These are phyloP conservation scores for Xylaria arbuscula DNA, from an alignment of 2,329 filamentous ascomycete species.

Conservation along the genomic window DNA sequence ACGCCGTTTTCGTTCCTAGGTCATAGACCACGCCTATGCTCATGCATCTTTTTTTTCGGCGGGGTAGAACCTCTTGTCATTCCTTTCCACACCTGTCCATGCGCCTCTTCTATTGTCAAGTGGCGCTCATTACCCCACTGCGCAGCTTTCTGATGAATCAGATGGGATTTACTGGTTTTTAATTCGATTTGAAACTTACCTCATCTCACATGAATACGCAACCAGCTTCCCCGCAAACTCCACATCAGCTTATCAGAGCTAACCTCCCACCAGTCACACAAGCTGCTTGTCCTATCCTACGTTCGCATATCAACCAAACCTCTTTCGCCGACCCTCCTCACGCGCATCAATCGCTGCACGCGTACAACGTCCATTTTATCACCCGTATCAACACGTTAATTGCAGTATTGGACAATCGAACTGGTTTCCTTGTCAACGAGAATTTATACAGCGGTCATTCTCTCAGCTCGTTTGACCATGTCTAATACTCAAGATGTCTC, in stretches of 20 bases:
- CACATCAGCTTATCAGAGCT: slow-evolving; percentile 49
- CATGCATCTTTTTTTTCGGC: slow-evolving; percentile 42
- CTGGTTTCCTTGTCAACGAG: slow-evolving; percentile 32
- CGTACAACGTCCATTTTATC: slow-evolving; percentile 13
- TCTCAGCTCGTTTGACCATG: slow-evolving; percentile 58
- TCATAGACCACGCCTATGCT: slow-evolving; percentile 46
- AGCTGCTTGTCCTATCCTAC: slow-evolving; percentile 37
- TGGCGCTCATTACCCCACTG: slow-evolving; percentile 9
- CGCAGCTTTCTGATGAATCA: slow-evolving; percentile 13
- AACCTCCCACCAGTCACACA: slow-evolving; percentile 44
- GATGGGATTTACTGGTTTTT: slow-evolving; percentile 10
- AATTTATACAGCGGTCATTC: slow-evolving; percentile 34
- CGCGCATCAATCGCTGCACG: slow-evolving; percentile 23
- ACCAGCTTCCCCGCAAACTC: slow-evolving; percentile 46
- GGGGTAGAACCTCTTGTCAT: slow-evolving; percentile 43
- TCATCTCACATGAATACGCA: slow-evolving; percentile 42
- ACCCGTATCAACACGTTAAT: slow-evolving; percentile 13
- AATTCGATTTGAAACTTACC: slow-evolving; percentile 26
- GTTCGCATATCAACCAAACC: slow-evolving; percentile 40
- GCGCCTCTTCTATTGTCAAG: slow-evolving; percentile 17
- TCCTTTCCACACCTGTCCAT: slow-evolving; percentile 13
- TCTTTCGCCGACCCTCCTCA: slow-evolving; percentile 31
- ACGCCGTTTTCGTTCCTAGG: slow-evolving; percentile 44
- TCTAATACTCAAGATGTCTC: slow-evolving; percentile 69
- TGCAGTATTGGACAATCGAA: slow-evolving; percentile 7